phyloP scores from a whole-genome alignment of 345 rosid genomes.

The Cardamine resedifolia region DNA sequence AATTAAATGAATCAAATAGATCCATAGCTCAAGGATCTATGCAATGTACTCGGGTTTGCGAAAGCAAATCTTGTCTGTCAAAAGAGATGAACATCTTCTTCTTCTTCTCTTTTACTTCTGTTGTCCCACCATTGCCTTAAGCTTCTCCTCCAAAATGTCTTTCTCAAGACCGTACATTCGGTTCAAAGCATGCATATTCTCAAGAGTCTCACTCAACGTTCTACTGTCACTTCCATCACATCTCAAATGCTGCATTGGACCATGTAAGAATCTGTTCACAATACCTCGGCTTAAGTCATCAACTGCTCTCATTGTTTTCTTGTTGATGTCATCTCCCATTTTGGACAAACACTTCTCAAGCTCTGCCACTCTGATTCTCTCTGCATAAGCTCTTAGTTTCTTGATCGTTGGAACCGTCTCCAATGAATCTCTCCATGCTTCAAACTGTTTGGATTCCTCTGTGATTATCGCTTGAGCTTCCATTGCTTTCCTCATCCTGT shows the following conservation, averaged over 20 bases:
- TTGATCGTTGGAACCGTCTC: slow-evolving; percentile 97
- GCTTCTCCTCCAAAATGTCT: slow-evolving; percentile 78
- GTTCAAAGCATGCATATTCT: slow-evolving; percentile 97
- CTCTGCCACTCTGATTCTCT: slow-evolving; percentile 76
- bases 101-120: slow-evolving; percentile 44
- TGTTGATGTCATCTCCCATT: slow-evolving; percentile 88
- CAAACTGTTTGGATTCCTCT: slow-evolving; percentile 82
- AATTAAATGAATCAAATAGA: slow-evolving; percentile 32
- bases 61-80: slow-evolving; percentile 5
- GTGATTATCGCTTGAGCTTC: slow-evolving; percentile 86
- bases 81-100: slow-evolving; percentile 24
- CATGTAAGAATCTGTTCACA: slow-evolving; percentile 91
- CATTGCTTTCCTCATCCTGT: slow-evolving; percentile 83
- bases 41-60: slow-evolving; percentile 17
- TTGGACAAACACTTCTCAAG: slow-evolving; percentile 89
- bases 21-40: slow-evolving; percentile 22
- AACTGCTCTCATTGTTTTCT: slow-evolving; percentile 80
- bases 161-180: slow-evolving; percentile 90
- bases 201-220: slow-evolving; percentile 79
- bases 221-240: slow-evolving; percentile 84
- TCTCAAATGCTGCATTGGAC: slow-evolving; percentile 98
- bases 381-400: slow-evolving; percentile 90
- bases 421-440: slow-evolving; percentile 93
- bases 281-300: slow-evolving; percentile 93
- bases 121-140: slow-evolving; percentile 73